Base-by-base conservation (phyloP, 768 basidiomycete species). In the Ramaria sp. region DNA sequence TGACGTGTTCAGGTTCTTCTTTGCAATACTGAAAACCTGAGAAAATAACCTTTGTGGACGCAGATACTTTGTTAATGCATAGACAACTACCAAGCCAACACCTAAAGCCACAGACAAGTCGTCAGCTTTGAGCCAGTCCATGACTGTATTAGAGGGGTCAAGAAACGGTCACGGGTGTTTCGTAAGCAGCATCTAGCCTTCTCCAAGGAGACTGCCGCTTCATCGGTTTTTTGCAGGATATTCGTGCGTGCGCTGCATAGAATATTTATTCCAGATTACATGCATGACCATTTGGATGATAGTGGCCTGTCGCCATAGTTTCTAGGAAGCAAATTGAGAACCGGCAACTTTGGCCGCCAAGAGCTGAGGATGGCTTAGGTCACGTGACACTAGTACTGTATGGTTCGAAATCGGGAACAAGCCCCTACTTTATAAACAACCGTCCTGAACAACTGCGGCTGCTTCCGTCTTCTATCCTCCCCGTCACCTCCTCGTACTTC, bases 51-150 rank as follows among this genome's bases (percentile, higher is more conserved):
- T 84, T 62, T 87, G 86, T 3, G 86, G 87, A 62, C 79, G 88
- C 71, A 89, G 88, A 59, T 88, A 72, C 66, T 82, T 89, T 65
- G 83, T 83, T 45, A 90, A 73, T 33, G 89, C 75, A 66, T 88
- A 89, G 39, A 88, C 78, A 9, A 86, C 86, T 2, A 83, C 85
- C 4, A 82, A 81, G 37, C 86, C 83, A 60, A 91, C 78, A 51
- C 82, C 83, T 10, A 90, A 77, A 34, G 89, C 78, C 59, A 89
- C 80, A 34, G 88, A 88, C 54, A 88, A 69, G 71, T 90, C 88
- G 70, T 91, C 86, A 1, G 86, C 87, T 65, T 79, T 78, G 20
- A 89, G 71, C 58, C 81, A 82, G 59, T 85, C 77, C 55, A 57
- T 19, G 78, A 54, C 53, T 24, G 20, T 43, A 22, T 9, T 12